A percentile compares a stretch with the other conserved stretches of the same genome.
Conservation (phyloP, 2,329 filamentous ascomycete species). For the Curvularia verruculosa region DNA sequence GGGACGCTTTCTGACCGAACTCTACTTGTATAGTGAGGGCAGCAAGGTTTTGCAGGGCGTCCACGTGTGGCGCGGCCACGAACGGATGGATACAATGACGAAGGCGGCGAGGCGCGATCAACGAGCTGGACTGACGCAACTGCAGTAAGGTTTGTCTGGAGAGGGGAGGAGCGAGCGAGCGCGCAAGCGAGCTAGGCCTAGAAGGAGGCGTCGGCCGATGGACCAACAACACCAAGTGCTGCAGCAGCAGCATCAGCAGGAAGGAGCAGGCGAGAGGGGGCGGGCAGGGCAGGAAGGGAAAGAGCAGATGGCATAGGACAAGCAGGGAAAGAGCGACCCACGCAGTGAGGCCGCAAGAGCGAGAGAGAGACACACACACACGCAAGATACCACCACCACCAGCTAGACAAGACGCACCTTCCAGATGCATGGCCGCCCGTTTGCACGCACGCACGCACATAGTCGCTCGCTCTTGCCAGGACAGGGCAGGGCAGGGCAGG, state of each 20-base stretch:
- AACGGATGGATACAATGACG: neutral
- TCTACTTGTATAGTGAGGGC: constrained; percentile 3
- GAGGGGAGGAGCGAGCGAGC: neutral
- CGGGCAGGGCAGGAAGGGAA: neutral
- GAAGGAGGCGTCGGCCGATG: constrained; percentile 4
- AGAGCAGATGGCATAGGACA: no score
- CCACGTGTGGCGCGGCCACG: neutral
- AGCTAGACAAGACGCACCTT: no score
- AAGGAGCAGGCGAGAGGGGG: neutral
- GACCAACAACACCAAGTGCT: neutral
- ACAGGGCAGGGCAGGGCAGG: constrained; percentile 4
- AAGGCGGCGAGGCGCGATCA: neutral
- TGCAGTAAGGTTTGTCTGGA: neutral
- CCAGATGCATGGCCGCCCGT: no score
- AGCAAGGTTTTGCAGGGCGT: constrained; percentile 4
- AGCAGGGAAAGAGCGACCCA: no score
- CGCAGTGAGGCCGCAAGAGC: no score
- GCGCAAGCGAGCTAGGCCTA: constrained; percentile 17
- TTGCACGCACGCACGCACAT: no score
- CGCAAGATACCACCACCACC: no score
- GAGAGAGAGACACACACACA: no score
- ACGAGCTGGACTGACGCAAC: neutral
- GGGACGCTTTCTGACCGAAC: neutral
- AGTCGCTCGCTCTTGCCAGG: no score
- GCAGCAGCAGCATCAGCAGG: neutral